Evolutionary conservation across 495 filamentous ascomycete genomes (phyloP).

Genomic region (Cercophora newfieldiana): DNA sequence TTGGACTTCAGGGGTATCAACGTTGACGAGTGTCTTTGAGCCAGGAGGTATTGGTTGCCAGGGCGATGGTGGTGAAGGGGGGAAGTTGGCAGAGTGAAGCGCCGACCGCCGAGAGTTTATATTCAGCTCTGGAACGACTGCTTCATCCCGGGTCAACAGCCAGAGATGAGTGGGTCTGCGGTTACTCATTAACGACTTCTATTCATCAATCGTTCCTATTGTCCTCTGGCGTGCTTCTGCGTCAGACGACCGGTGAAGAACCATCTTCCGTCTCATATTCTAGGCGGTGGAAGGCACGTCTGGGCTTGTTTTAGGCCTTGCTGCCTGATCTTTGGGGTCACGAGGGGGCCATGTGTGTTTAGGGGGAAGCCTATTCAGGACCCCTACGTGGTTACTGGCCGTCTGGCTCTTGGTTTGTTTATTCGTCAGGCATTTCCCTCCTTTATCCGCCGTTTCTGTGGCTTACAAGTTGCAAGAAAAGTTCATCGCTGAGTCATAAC

Average conservation of each 20-base stretch:
- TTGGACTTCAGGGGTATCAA: not conserved
- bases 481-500: not conserved
- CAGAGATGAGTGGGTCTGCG: not conserved
- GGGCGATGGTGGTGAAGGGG: not conserved
- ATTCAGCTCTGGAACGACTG: not conserved
- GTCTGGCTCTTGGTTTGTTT: not conserved
- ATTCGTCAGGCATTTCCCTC: not conserved
- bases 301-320: not conserved
- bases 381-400: not conserved
- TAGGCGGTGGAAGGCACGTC: not conserved
- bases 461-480: not conserved
- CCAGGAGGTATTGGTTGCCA: too few relatives aligned
- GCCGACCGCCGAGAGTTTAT: not conserved
- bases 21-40: not conserved
- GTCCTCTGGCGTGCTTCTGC: not conserved
- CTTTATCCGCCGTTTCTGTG: not conserved
- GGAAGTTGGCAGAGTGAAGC: not conserved
- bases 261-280: not conserved
- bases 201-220: not conserved
- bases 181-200: not conserved
- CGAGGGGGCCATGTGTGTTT: not conserved
- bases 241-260: not conserved
- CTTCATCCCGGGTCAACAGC: not conserved
- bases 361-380: not conserved
- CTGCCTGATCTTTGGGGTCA: not conserved